Evolutionary conservation across 1,284 basidiomycete species (phyloP), one percentile per base, ranked within the genome.

Genomic region (Polyporus tsugae): DNA sequence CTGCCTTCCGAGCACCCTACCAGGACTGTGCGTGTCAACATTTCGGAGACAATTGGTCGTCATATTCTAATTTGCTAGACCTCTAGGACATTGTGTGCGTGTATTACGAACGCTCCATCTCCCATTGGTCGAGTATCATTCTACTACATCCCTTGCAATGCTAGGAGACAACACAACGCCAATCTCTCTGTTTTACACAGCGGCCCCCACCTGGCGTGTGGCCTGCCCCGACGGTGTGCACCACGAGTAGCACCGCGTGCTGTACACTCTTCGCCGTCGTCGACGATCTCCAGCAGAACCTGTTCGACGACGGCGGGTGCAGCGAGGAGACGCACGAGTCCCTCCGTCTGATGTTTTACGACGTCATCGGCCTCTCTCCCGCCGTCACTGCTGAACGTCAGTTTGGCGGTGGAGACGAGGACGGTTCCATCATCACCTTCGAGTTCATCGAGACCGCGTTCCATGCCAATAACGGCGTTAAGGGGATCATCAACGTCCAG

Each of bases 181-280:
- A 5, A 9, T 19, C 2, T 7, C n/a, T 25, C 4, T 17, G 29
- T 33, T 19, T 2, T 4, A 0, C n/a, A 44, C 22, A 74, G 74
- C 70, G 53, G 75, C 75, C 46, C 64, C 75, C 59, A 71, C 71
- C 22, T 70, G 70, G 41, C 73, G 72, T 22, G 74, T 73, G 29
- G 67, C 75, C 29, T 75, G 73, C 64, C 69, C 74, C 46, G 73
- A 74, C 62, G 74, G 75, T 49, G 59, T 64, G 29, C 70, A 78
- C 60, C 75, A 19, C 79, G 35, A 75, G 79, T 1, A 81, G 82
- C 68, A 78, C 73, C 29, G 81, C 81, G 6, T 83, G 82, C 74
- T 82, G 81, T 69, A 72, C 76, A 60, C 73, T 77, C 58, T 82
- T 82, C 77, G 75, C 81, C 39, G 73, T 82, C 29, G 75, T 78